Evolutionary conservation across 192 early-diverging fungal genomes (phyloP).

Genomic region (Coemansia sp.): DNA sequence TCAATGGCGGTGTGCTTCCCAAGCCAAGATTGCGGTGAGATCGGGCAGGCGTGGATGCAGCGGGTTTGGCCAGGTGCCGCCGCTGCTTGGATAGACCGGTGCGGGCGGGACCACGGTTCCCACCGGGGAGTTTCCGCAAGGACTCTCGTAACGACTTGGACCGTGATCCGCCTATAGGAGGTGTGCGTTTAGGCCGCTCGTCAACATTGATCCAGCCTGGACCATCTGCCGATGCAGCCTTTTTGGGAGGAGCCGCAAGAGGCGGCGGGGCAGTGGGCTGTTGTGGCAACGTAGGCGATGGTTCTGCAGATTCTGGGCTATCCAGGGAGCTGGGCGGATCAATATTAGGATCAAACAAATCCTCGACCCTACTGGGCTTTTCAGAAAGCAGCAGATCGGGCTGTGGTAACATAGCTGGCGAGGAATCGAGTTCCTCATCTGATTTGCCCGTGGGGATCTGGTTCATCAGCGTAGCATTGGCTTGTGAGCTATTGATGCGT

Average conservation of each 20-base stretch:
- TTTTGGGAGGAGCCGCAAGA: not conserved
- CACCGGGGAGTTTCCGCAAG: slow-evolving; percentile 21
- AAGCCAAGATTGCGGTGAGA: not conserved
- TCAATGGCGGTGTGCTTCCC: not conserved
- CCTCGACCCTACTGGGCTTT: not conserved
- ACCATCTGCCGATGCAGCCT: slow-evolving; percentile 3
- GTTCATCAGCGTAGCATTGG: no score
- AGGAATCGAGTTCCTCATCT: not conserved
- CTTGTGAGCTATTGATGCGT: no score
- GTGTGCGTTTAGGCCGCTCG: not conserved
- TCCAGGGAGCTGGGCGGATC: slow-evolving; percentile 10
- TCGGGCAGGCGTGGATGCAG: not conserved
- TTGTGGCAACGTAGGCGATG: not conserved
- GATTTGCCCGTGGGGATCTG: no score
- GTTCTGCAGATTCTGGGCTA: not conserved
- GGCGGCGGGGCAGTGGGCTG: not conserved
- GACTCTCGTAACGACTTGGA: slow-evolving; percentile 30
- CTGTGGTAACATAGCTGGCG: not conserved
- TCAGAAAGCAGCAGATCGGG: slow-evolving; percentile 2
- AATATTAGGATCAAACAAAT: slow-evolving; percentile 10
- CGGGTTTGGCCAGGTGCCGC: not conserved
- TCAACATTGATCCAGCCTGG: slow-evolving; percentile 29
- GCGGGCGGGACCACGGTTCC: slow-evolving; percentile 23
- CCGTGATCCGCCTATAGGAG: not conserved
- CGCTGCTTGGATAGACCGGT: slow-evolving; percentile 29